Percentiles rank a stretch among this genome's conserved stretches.
Evolutionary conservation across 75 land plant genomes (phyloP).

Genomic region (Pinus albicaulis): DNA sequence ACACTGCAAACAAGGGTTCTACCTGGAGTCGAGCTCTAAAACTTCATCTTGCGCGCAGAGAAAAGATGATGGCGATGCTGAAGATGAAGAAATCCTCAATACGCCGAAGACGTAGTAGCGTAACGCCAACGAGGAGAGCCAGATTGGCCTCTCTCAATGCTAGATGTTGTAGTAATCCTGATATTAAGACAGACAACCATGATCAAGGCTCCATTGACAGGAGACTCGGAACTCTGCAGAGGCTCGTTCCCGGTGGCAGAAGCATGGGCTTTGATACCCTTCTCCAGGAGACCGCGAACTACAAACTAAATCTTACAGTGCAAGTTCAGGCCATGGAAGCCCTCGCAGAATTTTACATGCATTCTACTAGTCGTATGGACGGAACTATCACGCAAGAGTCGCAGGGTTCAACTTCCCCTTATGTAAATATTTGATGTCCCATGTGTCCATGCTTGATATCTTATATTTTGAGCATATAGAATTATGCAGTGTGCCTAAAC

Average conservation of each 20-base stretch:
- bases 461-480: too few relatives aligned
- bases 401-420: too few relatives aligned
- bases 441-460: too few relatives aligned
- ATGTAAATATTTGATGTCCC: too few relatives aligned
- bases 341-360: not conserved
- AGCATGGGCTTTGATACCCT: not conserved
- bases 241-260: not conserved
- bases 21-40: not conserved
- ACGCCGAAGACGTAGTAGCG: too few relatives aligned
- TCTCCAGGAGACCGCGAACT: not conserved
- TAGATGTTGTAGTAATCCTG: not conserved
- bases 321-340: not conserved
- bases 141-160: too few relatives aligned
- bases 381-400: too few relatives aligned
- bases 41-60: not conserved
- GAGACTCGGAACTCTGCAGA: not conserved
- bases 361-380: too few relatives aligned
- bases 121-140: not conserved
- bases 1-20: not conserved
- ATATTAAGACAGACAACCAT: too few relatives aligned
- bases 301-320: not conserved
- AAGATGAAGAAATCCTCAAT: too few relatives aligned
- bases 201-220: not conserved
- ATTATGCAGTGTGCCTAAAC: too few relatives aligned
- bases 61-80: not conserved